Conservation (phyloP, 2,329 filamentous ascomycete genomes). For the Aspergillus viridinutans region DNA sequence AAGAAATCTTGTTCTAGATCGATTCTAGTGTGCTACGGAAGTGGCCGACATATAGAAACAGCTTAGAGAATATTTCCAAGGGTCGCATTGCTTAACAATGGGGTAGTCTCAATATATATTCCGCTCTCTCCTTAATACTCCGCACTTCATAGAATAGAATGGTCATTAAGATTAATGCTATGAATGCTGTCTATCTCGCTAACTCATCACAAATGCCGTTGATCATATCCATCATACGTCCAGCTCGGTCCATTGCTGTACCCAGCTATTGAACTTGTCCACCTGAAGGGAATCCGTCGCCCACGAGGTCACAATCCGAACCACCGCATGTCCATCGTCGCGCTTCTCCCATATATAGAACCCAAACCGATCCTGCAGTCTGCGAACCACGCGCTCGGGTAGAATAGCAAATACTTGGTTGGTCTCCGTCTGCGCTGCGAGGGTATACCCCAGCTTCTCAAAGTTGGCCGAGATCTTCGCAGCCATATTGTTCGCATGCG, state of each 20-base stretch:
- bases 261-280: conserved; percentile 32
- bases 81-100: neutral
- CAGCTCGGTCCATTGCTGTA: conserved; percentile 22
- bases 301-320: conserved; percentile 50
- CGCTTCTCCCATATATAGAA: conserved; percentile 50
- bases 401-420: conserved; percentile 51
- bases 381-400: conserved; percentile 35
- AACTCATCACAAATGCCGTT: neutral
- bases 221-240: neutral
- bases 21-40: no score
- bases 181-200: neutral
- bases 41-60: neutral
- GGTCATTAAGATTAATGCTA: neutral
- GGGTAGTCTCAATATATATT: neutral
- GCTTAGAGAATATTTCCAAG: neutral
- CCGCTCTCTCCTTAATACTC: no score
- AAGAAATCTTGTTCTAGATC: neutral
- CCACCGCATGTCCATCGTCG: conserved; percentile 37
- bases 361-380: conserved; percentile 41
- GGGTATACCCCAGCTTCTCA: conserved; percentile 38
- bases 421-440: conserved; percentile 47
- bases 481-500: conserved; percentile 44
- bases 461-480: conserved; percentile 44
- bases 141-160: neutral
- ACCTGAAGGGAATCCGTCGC: conserved; percentile 45